Base-by-base conservation (phyloP, 495 filamentous ascomycete genomes). In the Hypomontagnella monticulosa region DNA sequence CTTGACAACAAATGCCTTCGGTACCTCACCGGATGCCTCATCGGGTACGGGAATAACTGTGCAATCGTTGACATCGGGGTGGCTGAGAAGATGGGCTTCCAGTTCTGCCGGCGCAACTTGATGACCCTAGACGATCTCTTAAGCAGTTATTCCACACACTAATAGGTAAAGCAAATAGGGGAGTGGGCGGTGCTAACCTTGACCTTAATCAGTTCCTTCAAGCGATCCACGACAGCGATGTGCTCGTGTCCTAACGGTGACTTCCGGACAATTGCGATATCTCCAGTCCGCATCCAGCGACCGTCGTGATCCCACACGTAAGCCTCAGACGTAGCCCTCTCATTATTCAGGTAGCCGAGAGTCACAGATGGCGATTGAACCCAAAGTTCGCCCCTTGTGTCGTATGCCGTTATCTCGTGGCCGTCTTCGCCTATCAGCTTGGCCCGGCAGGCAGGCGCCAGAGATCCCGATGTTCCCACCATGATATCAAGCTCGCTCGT, bases 171-270 rank as follows among this genome's bases (percentile, higher is more conserved):
- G 23, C 23, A 27, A 27, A 27, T 27, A 27, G 23, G 23, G 9
- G n/a, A 16, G 40, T 10, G 40, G 51, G 27, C 49, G 47, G 20
- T 18, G 30, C 83, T 38, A 75, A 92, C 91, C 86, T 96, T 96
- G 68, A 93, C 89, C 76, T 97, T 97, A 79, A 97, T 96, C 52
- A 97, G 79, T 76, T 97, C 93, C 81, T 97, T 97, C 70, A 97
- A 88, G 1, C 93, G 86, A 71, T 97, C 93, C 2, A 93, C 90
- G 40, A 97, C 90, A 64, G 88, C 88, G 33, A 96, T 64, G 70
- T 97, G 93, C 73, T 96, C 91, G 48, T 88, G 76, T 7, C 88
- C 89, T 4, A 79, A 76, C 0, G 89, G 84, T 12, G 84, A 75
- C 72, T 85, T 82, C 12, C 83, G 80, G 18, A 96, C 77, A 9